These are phyloP conservation scores for Trematosphaeria pertusa DNA, from an alignment of 2,329 filamentous ascomycete genomes.

Conservation along the genomic window DNA sequence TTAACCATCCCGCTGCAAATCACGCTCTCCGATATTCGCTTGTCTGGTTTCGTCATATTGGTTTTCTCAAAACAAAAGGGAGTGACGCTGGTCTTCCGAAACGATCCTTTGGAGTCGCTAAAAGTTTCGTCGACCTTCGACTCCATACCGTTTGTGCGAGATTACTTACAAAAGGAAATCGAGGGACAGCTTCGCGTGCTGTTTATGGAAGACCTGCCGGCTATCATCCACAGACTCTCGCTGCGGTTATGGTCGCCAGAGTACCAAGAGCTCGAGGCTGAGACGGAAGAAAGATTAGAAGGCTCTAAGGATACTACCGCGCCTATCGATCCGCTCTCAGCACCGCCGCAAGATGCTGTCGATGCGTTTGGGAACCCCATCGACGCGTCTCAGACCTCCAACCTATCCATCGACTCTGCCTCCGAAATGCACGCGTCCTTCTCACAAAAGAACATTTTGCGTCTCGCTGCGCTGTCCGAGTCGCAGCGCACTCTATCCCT, in stretches of 20 bases:
- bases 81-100: slow-evolving; percentile 93
- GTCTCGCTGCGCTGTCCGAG: slow-evolving; percentile 81
- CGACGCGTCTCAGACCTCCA: slow-evolving; percentile 76
- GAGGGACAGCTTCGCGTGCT: slow-evolving; percentile 89
- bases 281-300: slow-evolving; percentile 62
- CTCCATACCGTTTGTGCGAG: slow-evolving; percentile 96
- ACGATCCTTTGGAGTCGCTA: slow-evolving; percentile 95
- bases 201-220: slow-evolving; percentile 97
- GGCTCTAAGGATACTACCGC: slow-evolving; percentile 61
- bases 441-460: slow-evolving; percentile 90
- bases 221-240: slow-evolving; percentile 93
- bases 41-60: slow-evolving; percentile 96
- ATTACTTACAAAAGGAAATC: slow-evolving; percentile 95
- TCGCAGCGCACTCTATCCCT: slow-evolving; percentile 90
- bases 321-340: slow-evolving; percentile 80
- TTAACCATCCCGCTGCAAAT: slow-evolving; percentile 98
- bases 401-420: slow-evolving; percentile 78
- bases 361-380: slow-evolving; percentile 80
- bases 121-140: slow-evolving; percentile 99
- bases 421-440: slow-evolving; percentile 88
- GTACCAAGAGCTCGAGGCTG: slow-evolving; percentile 67
- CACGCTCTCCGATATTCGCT: slow-evolving; percentile 91
- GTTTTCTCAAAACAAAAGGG: slow-evolving; percentile 98
- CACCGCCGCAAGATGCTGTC: slow-evolving; percentile 80
- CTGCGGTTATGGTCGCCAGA: slow-evolving; percentile 90